Evolutionary conservation across 805 yeast species (phyloP), one percentile per base, ranked within the genome.

Genomic region (Huiozyma naganishii): DNA sequence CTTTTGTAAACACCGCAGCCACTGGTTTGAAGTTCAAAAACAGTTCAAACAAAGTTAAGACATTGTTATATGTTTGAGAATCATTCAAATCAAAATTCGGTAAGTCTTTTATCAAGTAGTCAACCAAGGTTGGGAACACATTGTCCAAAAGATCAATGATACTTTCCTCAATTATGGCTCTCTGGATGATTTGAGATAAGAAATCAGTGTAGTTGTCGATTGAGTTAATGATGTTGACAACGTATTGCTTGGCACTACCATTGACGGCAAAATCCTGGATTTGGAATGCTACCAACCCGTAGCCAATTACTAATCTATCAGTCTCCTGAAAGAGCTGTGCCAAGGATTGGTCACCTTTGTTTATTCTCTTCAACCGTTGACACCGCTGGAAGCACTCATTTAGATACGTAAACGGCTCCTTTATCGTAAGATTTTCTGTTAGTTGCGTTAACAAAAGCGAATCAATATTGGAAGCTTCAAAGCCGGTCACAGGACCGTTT

Each of bases 271-370:
- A 63, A 44, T 80, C 89, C 7, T 83, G 80, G 3, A 79, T 73
- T 59, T 80, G 86, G 55, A 83, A 79, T 23, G 80, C 62, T 23
- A 83, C 79, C 29, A 80, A 65, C 0, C 85, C 87, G 60, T 79
- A 84, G 27, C 83, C 77, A 10, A 60, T 52, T 7, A 59, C 54
- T 30, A 57, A 43, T 39, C 59, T 43, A 39, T 74, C 69, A 27
- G 75, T 63, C 45, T 77, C 77, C 44, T 71, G 67, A 41, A 78
- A 61, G 6, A 77, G 45, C 6, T 52, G 54, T 27, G 42, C 45
- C 2, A 66, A 33, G 47, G 76, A 74, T 11, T 54, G 54, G 58
- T 45, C 72, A 70, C 51, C 70, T 72, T 39, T 64, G 57, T 45
- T 67, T 62, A 69, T 46, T 49, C 80, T 67, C 53, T 67, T 78